Percentiles rank a stretch among this genome's conserved stretches.
These are phyloP conservation scores for Exophiala oligosperma DNA, from an alignment of 2,329 filamentous ascomycete genomes.

Conservation along the genomic window DNA sequence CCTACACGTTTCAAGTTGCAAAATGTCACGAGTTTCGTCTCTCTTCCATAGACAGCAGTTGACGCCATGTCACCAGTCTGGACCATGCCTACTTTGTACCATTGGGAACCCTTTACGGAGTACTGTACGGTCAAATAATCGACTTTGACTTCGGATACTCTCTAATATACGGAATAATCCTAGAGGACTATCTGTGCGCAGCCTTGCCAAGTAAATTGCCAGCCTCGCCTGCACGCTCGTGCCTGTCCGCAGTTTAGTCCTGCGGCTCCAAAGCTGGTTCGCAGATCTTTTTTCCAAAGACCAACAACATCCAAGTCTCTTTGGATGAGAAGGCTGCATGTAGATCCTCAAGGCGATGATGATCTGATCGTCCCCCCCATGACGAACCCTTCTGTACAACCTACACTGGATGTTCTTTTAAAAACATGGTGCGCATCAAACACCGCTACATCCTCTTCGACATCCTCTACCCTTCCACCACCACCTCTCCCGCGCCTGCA, in stretches of 20 bases:
- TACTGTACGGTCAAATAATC: too few species aligned
- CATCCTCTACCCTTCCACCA: constrained; percentile 74
- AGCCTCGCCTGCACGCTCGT: not conserved
- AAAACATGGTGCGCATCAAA: constrained; percentile 90
- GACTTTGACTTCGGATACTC: too few species aligned
- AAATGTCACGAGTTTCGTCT: not conserved
- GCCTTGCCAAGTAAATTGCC: not conserved
- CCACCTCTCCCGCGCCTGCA: constrained; percentile 21
- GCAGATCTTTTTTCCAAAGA: too few species aligned
- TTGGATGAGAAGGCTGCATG: too few species aligned
- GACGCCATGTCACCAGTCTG: not conserved
- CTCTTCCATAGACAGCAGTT: not conserved
- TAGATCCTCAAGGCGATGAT: too few species aligned
- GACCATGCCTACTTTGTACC: not conserved
- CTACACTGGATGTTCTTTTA: not conserved
- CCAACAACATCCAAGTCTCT: too few species aligned
- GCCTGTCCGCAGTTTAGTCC: not conserved
- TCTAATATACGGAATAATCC: too few species aligned
- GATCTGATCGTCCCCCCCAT: too few species aligned
- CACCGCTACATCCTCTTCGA: constrained; percentile 94
- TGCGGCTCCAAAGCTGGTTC: too few species aligned
- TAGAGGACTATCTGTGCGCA: not conserved
- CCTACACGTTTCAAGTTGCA: not conserved
- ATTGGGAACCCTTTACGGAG: too few species aligned
- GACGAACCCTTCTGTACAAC: too few species aligned